Evolutionary conservation across 106 monocot species (phyloP), one percentile per base, ranked within the genome.

Genomic region (Dioscorea dumetorum): DNA sequence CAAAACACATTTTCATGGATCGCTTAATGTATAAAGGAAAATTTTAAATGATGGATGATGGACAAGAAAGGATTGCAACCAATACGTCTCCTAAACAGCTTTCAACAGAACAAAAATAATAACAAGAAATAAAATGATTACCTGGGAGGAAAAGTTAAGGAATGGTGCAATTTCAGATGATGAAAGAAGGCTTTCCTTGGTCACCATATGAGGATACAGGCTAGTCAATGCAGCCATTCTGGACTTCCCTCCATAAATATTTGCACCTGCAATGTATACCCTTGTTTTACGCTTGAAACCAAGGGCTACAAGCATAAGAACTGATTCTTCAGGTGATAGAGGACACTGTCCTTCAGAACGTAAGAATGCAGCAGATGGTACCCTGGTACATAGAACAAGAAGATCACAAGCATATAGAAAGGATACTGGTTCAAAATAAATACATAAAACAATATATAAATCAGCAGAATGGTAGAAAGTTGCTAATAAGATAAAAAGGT

Each of bases 311-410:
- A 99, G 89, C 90, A 99, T 87, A 63, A 99, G 82, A 31, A 99
- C 89, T 52, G 99, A 71, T 86, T 99, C 99, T 81, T 99, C 99
- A 71, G 99, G 99, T 51, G 90, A 85, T 65, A 99, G 84, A 67
- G 93, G 99, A 14, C 99, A 99, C 68, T 83, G 74, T 13, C 99
- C 99, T 90, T 93, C 99, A 68, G 87, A 84, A 33, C 99, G 74
- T 48, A 99, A 70, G 24, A 68, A 24, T 56, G 58, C 80, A 78
- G 99, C 82, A 58, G 84, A 82, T 68, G 87, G 93, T 62, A 93
- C 71, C 83, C 99, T 99, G 65, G 65, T 67, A 72, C 33, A 62
- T 32, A 41, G 41, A 6, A 3, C 6, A 10, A 10, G 41, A 41
- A 41, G 41, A 0, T 41, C 10, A 10, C 0, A 41, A 41, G 41